These are phyloP conservation scores for Coemansia sp. DNA, from an alignment of 192 early-diverging fungal species.

Conservation along the genomic window DNA sequence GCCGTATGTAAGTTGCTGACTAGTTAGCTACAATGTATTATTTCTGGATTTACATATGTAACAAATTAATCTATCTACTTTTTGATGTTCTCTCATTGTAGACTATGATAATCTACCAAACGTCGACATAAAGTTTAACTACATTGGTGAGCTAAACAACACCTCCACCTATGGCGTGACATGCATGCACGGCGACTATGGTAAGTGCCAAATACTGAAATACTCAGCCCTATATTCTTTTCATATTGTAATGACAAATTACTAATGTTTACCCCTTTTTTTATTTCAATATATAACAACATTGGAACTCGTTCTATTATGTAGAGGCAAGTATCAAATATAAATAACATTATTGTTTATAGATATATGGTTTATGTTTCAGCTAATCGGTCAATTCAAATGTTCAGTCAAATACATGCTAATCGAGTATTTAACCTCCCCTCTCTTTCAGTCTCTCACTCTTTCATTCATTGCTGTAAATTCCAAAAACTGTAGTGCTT, in stretches of 20 bases:
- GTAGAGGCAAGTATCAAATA: conserved; percentile 16
- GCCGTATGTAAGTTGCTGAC: conserved; percentile 46
- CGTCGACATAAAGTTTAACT: conserved; percentile 37
- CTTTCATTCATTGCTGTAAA: too few relatives aligned
- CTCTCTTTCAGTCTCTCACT: too few relatives aligned
- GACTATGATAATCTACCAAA: conserved; percentile 39
- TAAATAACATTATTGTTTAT: neutral
- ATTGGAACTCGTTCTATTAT: conserved; percentile 2
- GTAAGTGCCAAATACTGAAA: conserved; percentile 25
- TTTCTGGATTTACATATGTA: neutral
- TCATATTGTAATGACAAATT: too few relatives aligned
- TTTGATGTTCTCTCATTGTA: conserved; percentile 11
- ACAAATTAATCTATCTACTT: neutral
- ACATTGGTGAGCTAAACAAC: conserved; percentile 39
- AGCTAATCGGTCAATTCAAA: too few relatives aligned
- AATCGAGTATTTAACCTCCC: neutral
- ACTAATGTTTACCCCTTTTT: neutral
- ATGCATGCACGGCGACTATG: conserved; percentile 39
- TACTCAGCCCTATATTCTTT: neutral
- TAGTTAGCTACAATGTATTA: too few relatives aligned
- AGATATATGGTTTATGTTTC: too few relatives aligned
- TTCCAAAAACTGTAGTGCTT: conserved; percentile 47
- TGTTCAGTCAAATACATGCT: conserved; percentile 2
- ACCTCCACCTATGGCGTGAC: conserved; percentile 29
- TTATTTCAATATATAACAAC: neutral